Evolutionary conservation across 2,329 filamentous ascomycete species (phyloP).

Genomic region (Cytospora paraplurivora): DNA sequence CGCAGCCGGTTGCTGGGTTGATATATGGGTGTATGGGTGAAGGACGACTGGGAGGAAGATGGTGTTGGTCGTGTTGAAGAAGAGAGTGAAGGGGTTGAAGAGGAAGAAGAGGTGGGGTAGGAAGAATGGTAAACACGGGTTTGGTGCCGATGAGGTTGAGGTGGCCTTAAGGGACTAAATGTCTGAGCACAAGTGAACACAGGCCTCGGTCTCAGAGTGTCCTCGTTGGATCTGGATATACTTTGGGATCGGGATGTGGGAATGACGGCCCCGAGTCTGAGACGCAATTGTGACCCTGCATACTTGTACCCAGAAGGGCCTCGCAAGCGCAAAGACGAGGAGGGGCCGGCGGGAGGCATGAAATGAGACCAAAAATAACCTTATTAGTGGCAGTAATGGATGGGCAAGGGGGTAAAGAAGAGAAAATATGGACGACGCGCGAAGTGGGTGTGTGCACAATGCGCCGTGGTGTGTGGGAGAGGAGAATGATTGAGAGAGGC

Average conservation of each 20-base stretch:
- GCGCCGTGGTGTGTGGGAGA: slow-evolving; percentile 12
- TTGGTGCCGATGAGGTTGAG: slow-evolving; percentile 35
- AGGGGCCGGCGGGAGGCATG: slow-evolving; percentile 29
- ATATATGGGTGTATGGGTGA: slow-evolving; percentile 25
- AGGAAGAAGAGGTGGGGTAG: slow-evolving; percentile 31
- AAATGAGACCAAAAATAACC: slow-evolving; percentile 17
- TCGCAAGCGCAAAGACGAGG: slow-evolving; percentile 22
- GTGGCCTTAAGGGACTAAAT: slow-evolving; percentile 37
- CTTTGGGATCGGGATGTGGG: slow-evolving; percentile 11
- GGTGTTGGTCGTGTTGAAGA: slow-evolving; percentile 25
- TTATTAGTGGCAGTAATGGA: slow-evolving; percentile 16
- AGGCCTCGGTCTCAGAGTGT: slow-evolving; percentile 9
- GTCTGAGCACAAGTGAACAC: slow-evolving; percentile 12
- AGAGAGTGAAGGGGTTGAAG: slow-evolving; percentile 21
- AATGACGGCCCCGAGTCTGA: slow-evolving; percentile 13
- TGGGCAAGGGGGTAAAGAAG: slow-evolving; percentile 11
- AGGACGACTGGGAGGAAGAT: slow-evolving; percentile 20
- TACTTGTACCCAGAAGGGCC: slow-evolving; percentile 24
- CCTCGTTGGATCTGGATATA: background rate
- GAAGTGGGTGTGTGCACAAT: slow-evolving; percentile 25
- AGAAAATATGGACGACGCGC: slow-evolving; percentile 17
- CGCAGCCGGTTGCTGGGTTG: slow-evolving; percentile 20
- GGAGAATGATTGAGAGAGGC: slow-evolving; percentile 3
- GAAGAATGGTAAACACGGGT: slow-evolving; percentile 36
- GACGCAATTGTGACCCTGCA: slow-evolving; percentile 21